Evolutionary conservation across 352 stramenopile genomes (phyloP).

Genomic region (Pythium vanterpoolii): DNA sequence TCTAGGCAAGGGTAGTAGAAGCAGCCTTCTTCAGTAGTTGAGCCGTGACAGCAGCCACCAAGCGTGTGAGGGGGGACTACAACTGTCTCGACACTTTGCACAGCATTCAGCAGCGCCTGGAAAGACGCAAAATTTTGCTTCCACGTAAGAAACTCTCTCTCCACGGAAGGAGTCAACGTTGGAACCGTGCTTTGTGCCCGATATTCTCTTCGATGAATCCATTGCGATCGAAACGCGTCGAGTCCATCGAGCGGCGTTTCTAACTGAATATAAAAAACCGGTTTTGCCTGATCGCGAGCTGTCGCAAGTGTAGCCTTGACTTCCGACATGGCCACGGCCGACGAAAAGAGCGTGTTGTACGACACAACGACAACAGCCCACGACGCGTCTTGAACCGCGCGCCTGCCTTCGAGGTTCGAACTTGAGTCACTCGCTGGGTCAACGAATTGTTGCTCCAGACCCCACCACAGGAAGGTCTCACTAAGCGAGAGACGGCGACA

Average conservation of each 20-base stretch:
- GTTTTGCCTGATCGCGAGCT: slow-evolving; percentile 16
- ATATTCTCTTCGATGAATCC: slow-evolving; percentile 2
- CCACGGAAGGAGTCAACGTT: neutral
- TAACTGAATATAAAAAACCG: slow-evolving; percentile 31
- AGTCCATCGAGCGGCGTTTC: slow-evolving; percentile 22
- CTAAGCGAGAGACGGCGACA: slow-evolving; percentile 25
- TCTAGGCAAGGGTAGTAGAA: slow-evolving; percentile 22
- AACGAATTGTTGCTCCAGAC: slow-evolving; percentile 13
- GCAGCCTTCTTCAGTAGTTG: neutral
- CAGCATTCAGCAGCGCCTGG: neutral
- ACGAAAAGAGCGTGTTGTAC: slow-evolving; percentile 35
- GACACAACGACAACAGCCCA: slow-evolving; percentile 31
- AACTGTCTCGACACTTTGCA: neutral
- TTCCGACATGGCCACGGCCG: slow-evolving; percentile 17
- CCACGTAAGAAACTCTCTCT: slow-evolving; percentile 19
- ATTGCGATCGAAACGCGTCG: slow-evolving; percentile 25
- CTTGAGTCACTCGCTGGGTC: neutral
- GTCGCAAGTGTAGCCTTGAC: slow-evolving; percentile 18
- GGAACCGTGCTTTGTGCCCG: neutral
- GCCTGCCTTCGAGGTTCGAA: neutral
- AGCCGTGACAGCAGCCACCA: neutral
- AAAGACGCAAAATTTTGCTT: slow-evolving; percentile 10
- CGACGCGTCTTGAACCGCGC: slow-evolving; percentile 8
- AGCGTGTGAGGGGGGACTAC: neutral
- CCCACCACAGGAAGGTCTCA: slow-evolving; percentile 36